Evolutionary conservation across 2,329 filamentous ascomycete species (phyloP), one percentile per base, ranked within the genome.

Genomic region (Ramularia endophylla): DNA sequence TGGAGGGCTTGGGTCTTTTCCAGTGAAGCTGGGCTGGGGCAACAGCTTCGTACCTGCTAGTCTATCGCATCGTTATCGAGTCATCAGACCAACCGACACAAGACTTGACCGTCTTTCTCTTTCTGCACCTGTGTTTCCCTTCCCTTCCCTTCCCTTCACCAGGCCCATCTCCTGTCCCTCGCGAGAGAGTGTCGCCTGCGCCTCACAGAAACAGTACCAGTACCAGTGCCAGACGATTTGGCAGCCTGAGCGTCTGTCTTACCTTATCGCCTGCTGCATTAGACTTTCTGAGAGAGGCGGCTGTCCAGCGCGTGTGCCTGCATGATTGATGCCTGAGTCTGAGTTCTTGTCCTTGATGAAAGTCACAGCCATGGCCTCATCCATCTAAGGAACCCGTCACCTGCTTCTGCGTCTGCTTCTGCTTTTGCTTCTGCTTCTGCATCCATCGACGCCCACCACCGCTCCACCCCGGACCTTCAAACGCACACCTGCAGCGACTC

Each of bases 261-360:
- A 39, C 22, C 39, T 38, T 31, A 35, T 43, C 31, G 27, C 22
- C 43, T 38, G 29, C 40, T 32, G 22, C 32, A 19, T 8, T 22
- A 40, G 46, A 38, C 37, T 47, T 41, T 36, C 48, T 43, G 37
- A n/a, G n/a, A n/a, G 22, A 25, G 11, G 22, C 22, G 22, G 22
- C 11, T 25, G 22, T 25, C 31, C 39, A 37, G 36, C 46, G 42
- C 46, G 48, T 46, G 48, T 48, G 41, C 43, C 43, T 37, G 31
- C 45, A 43, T 42, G 17, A 25, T 46, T 40, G 41, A 43, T 50
- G 44, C 49, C 41, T 46, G 40, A 43, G 40, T 44, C 34, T 19
- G 7, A 32, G 17, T 43, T n/a, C n/a, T n/a, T n/a, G n/a, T n/a
- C n/a, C n/a, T n/a, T n/a, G n/a, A n/a, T 25, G 22, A 25, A 25